Conservation (phyloP, 345 rosid species). For the Cardamine resedifolia region DNA sequence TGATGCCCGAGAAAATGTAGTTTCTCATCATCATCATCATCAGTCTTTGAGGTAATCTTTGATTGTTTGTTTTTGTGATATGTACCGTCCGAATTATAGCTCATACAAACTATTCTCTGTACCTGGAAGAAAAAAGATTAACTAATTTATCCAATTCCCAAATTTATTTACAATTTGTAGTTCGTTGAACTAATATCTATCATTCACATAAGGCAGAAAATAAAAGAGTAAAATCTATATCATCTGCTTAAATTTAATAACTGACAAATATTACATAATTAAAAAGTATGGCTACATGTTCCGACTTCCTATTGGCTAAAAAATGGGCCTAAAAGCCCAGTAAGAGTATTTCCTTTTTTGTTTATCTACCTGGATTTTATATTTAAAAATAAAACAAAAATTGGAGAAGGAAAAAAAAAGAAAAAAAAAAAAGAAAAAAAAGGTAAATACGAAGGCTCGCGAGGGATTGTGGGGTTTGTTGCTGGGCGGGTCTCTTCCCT, state of each 20-base stretch:
- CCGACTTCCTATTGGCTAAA: not conserved
- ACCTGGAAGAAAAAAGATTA: slow-evolving; percentile 19
- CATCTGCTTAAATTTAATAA: not conserved
- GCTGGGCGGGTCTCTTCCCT: slow-evolving; percentile 44
- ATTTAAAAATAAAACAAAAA: not conserved
- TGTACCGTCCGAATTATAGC: slow-evolving; percentile 25
- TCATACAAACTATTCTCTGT: slow-evolving; percentile 32
- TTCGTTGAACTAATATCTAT: not conserved
- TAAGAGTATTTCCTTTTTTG: not conserved
- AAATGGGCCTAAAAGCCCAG: slow-evolving; percentile 35
- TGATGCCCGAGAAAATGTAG: not conserved
- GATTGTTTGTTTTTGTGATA: slow-evolving; percentile 24
- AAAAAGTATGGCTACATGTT: not conserved
- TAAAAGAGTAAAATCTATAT: too few species aligned
- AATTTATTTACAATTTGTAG: not conserved
- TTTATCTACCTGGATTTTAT: slow-evolving; percentile 25
- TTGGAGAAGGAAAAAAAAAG: not conserved
- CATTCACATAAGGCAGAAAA: not conserved
- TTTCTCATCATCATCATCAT: slow-evolving; percentile 32
- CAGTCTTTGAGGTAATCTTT: slow-evolving; percentile 34
- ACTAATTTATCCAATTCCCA: not conserved
- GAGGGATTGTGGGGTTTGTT: slow-evolving; percentile 37
- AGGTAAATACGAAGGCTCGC: slow-evolving; percentile 9
- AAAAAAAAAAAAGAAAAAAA: not conserved
- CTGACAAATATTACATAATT: not conserved